These are phyloP conservation scores for Colletotrichum sp. DNA, from an alignment of 2,329 filamentous ascomycete species.

Conservation along the genomic window DNA sequence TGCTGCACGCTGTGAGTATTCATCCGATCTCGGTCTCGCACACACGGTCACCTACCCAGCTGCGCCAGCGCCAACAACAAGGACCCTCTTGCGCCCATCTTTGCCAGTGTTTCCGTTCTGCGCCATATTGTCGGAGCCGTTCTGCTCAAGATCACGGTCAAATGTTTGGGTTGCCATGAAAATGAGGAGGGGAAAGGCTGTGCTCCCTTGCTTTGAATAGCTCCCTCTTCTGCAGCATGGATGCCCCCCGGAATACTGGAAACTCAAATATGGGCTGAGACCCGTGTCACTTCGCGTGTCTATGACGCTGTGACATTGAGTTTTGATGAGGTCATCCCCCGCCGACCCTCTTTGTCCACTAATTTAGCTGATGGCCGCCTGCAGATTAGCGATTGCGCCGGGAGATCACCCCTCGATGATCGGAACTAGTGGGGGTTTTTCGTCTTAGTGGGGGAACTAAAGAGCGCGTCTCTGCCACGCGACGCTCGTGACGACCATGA, in stretches of 20 bases:
- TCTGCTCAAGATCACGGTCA: slow-evolving; percentile 12
- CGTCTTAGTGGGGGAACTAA: background rate
- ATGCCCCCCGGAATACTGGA: background rate
- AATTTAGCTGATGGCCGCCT: background rate
- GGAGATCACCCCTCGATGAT: slow-evolving; percentile 7
- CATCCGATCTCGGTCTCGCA: background rate
- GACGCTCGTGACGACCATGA: background rate
- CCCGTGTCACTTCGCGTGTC: background rate
- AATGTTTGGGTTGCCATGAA: background rate
- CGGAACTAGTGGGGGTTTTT: slow-evolving; percentile 10
- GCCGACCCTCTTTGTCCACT: background rate
- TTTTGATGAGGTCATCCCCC: slow-evolving; percentile 15
- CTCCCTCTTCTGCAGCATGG: background rate
- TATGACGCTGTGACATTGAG: slow-evolving; percentile 19
- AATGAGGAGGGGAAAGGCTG: background rate
- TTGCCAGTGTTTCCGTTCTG: slow-evolving; percentile 11
- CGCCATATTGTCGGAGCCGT: slow-evolving; percentile 7
- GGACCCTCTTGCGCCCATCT: slow-evolving; percentile 34
- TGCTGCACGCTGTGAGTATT: slow-evolving; percentile 27
- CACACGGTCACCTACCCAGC: slow-evolving; percentile 34
- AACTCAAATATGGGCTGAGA: slow-evolving; percentile 3
- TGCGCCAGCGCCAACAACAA: slow-evolving; percentile 46
- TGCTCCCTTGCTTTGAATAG: background rate
- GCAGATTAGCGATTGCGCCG: slow-evolving; percentile 5
- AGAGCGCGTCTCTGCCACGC: background rate